These are phyloP conservation scores for Metschnikowia similis DNA, from an alignment of 805 yeast genomes.

Conservation along the genomic window DNA sequence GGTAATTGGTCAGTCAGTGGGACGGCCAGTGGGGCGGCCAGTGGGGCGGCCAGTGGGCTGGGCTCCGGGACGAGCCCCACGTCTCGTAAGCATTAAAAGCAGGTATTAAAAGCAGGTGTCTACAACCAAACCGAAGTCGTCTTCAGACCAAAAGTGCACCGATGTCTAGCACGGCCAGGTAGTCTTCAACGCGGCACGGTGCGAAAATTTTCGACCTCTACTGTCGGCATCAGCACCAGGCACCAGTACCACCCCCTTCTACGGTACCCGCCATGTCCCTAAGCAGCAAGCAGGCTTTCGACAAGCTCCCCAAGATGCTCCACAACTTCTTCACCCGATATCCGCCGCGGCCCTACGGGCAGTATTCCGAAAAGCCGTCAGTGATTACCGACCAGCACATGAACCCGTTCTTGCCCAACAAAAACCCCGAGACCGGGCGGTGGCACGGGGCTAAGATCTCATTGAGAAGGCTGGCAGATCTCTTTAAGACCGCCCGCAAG, in stretches of 20 bases:
- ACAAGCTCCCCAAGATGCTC: slow-evolving; percentile 63
- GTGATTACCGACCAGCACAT: slow-evolving; percentile 63
- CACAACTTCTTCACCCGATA: slow-evolving; percentile 72
- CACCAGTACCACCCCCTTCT: background rate
- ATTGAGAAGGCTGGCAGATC: slow-evolving; percentile 73
- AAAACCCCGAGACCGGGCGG: slow-evolving; percentile 73
- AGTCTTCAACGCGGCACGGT: slow-evolving; percentile 4
- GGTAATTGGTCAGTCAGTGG: too few relatives aligned
- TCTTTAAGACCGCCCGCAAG: slow-evolving; percentile 75
- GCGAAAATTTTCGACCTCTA: slow-evolving; percentile 14
- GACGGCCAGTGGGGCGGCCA: too few relatives aligned
- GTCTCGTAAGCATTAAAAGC: too few relatives aligned
- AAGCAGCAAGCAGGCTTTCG: slow-evolving; percentile 44
- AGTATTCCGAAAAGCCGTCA: slow-evolving; percentile 63
- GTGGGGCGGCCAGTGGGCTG: too few relatives aligned
- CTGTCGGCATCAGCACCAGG: background rate
- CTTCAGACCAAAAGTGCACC: too few relatives aligned
- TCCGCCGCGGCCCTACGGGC: slow-evolving; percentile 78
- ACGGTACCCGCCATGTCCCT: slow-evolving; percentile 20
- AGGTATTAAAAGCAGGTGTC: too few relatives aligned
- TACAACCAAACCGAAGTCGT: too few relatives aligned
- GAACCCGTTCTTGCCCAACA: slow-evolving; percentile 85
- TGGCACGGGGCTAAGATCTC: slow-evolving; percentile 78
- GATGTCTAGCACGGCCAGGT: too few relatives aligned
- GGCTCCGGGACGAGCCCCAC: too few relatives aligned